phyloP scores from a whole-genome alignment of 164 flowering plant species.

The Umbilicus rupestris region DNA sequence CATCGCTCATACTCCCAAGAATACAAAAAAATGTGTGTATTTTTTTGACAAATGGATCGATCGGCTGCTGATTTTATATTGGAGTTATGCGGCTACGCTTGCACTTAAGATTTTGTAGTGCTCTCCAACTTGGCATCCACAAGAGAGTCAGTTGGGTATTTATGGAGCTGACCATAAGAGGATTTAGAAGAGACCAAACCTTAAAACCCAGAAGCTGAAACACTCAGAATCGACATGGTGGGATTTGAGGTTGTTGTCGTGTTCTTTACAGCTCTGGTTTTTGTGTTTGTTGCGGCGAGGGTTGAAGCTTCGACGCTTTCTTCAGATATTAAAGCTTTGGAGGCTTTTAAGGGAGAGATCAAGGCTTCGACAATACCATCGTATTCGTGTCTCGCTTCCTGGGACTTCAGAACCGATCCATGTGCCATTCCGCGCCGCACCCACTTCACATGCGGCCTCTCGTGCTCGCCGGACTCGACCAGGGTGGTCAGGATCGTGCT shows the following conservation, averaged over 20 bases:
- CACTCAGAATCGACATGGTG: not conserved
- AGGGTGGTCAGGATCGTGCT: conserved; percentile 44
- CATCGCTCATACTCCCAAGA: not conserved
- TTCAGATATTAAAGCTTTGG: conserved; percentile 42
- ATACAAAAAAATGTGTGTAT: not conserved
- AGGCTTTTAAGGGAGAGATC: conserved; percentile 41
- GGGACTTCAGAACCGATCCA: conserved; percentile 63
- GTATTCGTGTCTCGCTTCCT: conserved; percentile 55
- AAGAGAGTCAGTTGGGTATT: too few species aligned
- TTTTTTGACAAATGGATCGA: not conserved
- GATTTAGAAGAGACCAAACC: not conserved
- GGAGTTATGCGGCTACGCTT: not conserved
- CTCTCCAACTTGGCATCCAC: conserved; percentile 9
- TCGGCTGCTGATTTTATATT: not conserved
- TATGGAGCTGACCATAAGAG: too few species aligned
- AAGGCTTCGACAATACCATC: conserved; percentile 36
- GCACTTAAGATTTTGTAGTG: conserved; percentile 2
- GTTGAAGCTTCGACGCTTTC: conserved; percentile 30
- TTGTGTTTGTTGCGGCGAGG: conserved; percentile 1
- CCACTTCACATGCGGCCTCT: conserved; percentile 55
- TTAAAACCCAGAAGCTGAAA: not conserved
- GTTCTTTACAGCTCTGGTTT: not conserved
- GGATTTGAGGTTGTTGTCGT: too few species aligned
- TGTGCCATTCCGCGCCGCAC: conserved; percentile 45
- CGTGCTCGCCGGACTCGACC: conserved; percentile 40